Conservation (phyloP, 805 yeast species). For the Myxozyma sirexii region DNA sequence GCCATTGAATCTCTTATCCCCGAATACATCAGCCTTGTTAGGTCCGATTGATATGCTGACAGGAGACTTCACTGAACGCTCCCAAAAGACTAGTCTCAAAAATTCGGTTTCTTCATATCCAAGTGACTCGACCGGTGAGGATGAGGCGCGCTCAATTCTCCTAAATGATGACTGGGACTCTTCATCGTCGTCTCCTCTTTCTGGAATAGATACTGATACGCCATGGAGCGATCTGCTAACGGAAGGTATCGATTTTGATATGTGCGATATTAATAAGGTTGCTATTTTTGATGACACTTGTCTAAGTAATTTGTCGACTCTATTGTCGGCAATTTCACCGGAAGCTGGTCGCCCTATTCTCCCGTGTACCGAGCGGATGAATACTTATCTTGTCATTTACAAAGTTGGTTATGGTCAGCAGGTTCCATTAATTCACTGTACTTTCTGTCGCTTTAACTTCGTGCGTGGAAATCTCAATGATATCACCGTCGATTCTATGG, state of each 20-base stretch:
- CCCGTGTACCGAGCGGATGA: conserved; percentile 9
- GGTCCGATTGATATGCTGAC: background rate
- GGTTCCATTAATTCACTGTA: conserved; percentile 13
- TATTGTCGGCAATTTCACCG: conserved; percentile 1
- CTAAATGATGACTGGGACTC: conserved; percentile 14
- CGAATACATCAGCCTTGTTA: background rate
- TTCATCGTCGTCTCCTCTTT: conserved; percentile 4
- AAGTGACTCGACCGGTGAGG: conserved; percentile 14
- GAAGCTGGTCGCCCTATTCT: background rate
- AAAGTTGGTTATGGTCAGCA: conserved; percentile 18
- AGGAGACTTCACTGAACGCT: background rate
- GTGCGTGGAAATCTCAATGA: conserved; percentile 6
- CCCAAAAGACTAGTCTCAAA: background rate
- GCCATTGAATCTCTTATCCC: background rate
- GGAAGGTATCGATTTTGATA: conserved; percentile 16
- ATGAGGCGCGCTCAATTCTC: conserved; percentile 1
- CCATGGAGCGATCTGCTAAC: conserved; percentile 15
- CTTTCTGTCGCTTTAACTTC: conserved; percentile 13
- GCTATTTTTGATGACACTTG: conserved; percentile 17
- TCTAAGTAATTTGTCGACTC: background rate
- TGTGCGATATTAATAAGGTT: conserved; percentile 12
- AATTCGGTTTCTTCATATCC: background rate
- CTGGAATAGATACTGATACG: conserved; percentile 3
- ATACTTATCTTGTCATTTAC: conserved; percentile 3
- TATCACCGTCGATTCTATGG: background rate